Base-by-base conservation (phyloP, 306 rosid genomes). In the Medicago ruthenica region DNA sequence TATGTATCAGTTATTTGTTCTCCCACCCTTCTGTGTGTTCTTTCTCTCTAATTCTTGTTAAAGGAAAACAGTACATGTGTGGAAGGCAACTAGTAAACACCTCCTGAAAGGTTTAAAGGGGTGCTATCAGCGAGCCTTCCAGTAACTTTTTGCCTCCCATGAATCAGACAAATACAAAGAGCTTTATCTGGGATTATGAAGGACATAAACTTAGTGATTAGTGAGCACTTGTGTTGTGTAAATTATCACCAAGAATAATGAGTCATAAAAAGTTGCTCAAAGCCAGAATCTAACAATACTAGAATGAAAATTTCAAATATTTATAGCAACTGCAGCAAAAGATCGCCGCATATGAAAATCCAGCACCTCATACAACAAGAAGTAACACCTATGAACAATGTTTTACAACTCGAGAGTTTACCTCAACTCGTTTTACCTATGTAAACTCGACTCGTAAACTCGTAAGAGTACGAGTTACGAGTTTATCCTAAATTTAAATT, bases 111-210 rank as follows among this genome's bases (percentile, higher is more conserved):
- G 18, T 84, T 54, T 61, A 53, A 41, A 73, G 66, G 67, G 74
- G 67, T 51, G 80, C 64, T 77, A 77, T 74, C 79, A 54, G 85
- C 73, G 42, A 81, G 69, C 41, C 39, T 74, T 81, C 78, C 83
- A 9, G 4, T 42, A 67, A 51, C 57, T 85, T 16, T 85, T 50
- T 66, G 83, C 88, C 82, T 85, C 67, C 77, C 81, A 81, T 81
- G 83, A 83, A 84, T 75, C 89, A 83, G 82, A 84, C 78, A 77
- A 83, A 84, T 69, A 69, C 68, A 65, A 51, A 76, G 40, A 60
- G 76, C 62, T 80, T 72, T 83, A 77, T 79, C 84, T 44, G 86
- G 87, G 88, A 82, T 82, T 85, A 79, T 45, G 87, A 78, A 81
- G 84, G 89, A n/a, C 81, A 82, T n/a, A 67, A 39, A 42, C 44